Percentiles rank a stretch among this genome's conserved stretches.
phyloP scores from a whole-genome alignment of 2,329 filamentous ascomycete species.

The Exophiala bonariae region DNA sequence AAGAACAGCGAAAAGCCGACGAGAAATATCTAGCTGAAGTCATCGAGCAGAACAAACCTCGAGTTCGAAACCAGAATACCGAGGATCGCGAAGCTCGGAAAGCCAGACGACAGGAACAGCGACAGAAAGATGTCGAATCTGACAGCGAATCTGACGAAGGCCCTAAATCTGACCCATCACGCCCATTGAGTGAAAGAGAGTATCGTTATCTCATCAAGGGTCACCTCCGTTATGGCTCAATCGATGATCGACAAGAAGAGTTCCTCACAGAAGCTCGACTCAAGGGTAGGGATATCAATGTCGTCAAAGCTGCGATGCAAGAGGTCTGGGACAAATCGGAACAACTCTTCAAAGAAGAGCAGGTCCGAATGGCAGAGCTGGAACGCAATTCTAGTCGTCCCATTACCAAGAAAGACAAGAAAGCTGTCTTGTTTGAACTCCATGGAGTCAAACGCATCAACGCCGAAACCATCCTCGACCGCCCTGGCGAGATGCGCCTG shows the following conservation, averaged over 20 bases:
- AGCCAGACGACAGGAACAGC: conserved; percentile 65
- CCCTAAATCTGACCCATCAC: conserved; percentile 72
- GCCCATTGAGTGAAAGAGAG: conserved; percentile 90
- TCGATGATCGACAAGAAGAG: conserved; percentile 85
- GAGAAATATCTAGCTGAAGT: conserved; percentile 80
- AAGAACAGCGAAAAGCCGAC: conserved; percentile 81
- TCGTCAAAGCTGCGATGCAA: conserved; percentile 72
- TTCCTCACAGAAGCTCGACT: conserved; percentile 85
- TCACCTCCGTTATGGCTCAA: conserved; percentile 85
- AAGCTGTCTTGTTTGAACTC: conserved; percentile 94
- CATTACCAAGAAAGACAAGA: conserved; percentile 94
- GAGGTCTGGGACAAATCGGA: conserved; percentile 75
- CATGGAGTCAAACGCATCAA: conserved; percentile 92
- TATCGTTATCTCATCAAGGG: conserved; percentile 87
- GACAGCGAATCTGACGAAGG: conserved; percentile 69
- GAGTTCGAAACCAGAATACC: conserved; percentile 64
- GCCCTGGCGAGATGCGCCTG: conserved; percentile 83
- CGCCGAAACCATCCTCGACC: conserved; percentile 89
- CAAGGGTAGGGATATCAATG: conserved; percentile 75
- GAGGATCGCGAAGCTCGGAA: conserved; percentile 62
- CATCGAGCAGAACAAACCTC: conserved; percentile 80
- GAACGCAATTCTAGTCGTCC: conserved; percentile 74
- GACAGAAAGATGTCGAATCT: conserved; percentile 67
- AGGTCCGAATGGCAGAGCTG: conserved; percentile 59
- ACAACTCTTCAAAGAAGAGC: conserved; percentile 71